Evolutionary conservation across 805 yeast species (phyloP).

Genomic region (Metschnikowia hibisci): DNA sequence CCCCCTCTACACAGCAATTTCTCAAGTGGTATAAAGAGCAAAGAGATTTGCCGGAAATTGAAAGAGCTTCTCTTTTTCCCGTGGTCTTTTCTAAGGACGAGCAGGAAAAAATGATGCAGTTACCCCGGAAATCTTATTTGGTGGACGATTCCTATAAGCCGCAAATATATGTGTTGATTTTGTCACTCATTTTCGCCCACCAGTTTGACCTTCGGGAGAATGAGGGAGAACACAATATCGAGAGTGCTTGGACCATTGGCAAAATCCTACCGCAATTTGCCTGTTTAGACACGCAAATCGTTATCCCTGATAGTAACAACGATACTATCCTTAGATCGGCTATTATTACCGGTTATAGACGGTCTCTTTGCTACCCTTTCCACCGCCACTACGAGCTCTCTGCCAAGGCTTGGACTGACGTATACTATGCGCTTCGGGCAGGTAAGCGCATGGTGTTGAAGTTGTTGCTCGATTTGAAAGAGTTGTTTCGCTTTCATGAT

Average conservation of each 20-base stretch:
- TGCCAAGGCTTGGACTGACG: constrained; percentile 70
- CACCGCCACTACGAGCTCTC: constrained; percentile 66
- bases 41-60: constrained; percentile 23
- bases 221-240: constrained; percentile 67
- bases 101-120: constrained; percentile 59
- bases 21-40: constrained; percentile 46
- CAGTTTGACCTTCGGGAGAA: constrained; percentile 74
- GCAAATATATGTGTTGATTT: constrained; percentile 56
- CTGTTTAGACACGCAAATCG: constrained; percentile 59
- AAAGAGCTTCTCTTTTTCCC: constrained; percentile 28
- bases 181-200: constrained; percentile 68
- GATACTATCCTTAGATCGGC: constrained; percentile 45
- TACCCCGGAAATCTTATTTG: constrained; percentile 63
- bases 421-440: constrained; percentile 54
- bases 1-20: constrained; percentile 43
- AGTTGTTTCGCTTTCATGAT: constrained; percentile 77
- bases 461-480: constrained; percentile 57
- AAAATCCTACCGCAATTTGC: constrained; percentile 76
- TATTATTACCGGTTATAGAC: constrained; percentile 58
- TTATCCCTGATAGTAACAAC: constrained; percentile 25
- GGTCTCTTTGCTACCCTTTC: constrained; percentile 77
- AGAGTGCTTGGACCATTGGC: constrained; percentile 94
- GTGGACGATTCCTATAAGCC: constrained; percentile 47
- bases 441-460: constrained; percentile 68
- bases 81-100: constrained; percentile 58